Evolutionary conservation across 148 eudicot species (phyloP).

Genomic region (Vaccinium macrocarpon): DNA sequence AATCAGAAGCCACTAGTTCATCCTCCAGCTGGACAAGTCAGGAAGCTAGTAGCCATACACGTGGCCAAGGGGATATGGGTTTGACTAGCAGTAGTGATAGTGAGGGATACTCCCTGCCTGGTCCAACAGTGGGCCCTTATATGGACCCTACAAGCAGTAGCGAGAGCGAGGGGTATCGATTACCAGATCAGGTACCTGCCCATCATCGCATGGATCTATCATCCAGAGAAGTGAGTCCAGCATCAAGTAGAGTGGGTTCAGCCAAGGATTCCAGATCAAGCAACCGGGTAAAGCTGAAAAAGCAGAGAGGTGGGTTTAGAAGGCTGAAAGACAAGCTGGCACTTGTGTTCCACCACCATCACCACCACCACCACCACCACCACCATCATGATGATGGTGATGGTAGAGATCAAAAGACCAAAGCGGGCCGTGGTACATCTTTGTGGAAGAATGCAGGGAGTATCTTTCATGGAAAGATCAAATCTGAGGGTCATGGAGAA

Average conservation of each 20-base stretch:
- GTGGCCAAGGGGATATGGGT: slow-evolving; percentile 3
- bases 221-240: neutral
- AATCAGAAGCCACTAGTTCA: slow-evolving; percentile 35
- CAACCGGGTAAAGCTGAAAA: slow-evolving; percentile 13
- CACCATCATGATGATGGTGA: slow-evolving; percentile 21
- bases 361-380: slow-evolving; percentile 63
- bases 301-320: slow-evolving; percentile 34
- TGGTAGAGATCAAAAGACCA: neutral
- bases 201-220: neutral
- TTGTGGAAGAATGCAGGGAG: slow-evolving; percentile 35
- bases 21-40: slow-evolving; percentile 35
- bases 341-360: slow-evolving; percentile 68
- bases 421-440: slow-evolving; percentile 21
- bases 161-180: slow-evolving; percentile 12
- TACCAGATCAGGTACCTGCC: neutral
- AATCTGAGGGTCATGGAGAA: slow-evolving; percentile 28
- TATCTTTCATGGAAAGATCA: slow-evolving; percentile 25
- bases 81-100: slow-evolving; percentile 19
- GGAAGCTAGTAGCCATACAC: slow-evolving; percentile 13
- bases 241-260: slow-evolving; percentile 22
- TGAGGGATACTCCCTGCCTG: slow-evolving; percentile 6
- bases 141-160: slow-evolving; percentile 2
- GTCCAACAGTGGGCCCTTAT: neutral
- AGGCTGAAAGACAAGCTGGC: slow-evolving; percentile 57
- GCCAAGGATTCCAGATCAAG: slow-evolving; percentile 9